A percentile compares a stretch with the other conserved stretches of the same genome.
These are phyloP conservation scores for Aspergillus neoniger DNA, from an alignment of 2,329 filamentous ascomycete genomes.

Conservation along the genomic window DNA sequence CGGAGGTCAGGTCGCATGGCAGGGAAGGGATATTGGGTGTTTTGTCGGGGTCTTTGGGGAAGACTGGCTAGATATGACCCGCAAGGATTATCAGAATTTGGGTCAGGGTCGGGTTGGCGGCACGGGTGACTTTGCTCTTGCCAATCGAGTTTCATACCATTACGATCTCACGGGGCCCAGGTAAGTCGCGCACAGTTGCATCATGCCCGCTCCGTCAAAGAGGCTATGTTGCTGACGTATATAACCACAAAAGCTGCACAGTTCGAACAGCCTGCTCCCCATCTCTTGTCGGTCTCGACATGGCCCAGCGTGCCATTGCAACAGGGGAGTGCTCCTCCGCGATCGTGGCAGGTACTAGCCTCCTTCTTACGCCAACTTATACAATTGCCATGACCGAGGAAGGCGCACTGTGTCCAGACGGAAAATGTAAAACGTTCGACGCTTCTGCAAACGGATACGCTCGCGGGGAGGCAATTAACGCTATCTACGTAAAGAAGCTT, in stretches of 20 bases:
- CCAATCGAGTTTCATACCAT: no score
- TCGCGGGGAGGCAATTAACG: constrained; percentile 34
- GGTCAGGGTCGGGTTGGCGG: no score
- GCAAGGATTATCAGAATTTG: no score
- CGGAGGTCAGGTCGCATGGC: constrained; percentile 25
- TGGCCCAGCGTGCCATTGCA: constrained; percentile 30
- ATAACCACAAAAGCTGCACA: constrained; percentile 35
- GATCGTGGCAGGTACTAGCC: constrained; percentile 35
- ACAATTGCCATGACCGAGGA: no score
- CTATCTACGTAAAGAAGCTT: constrained; percentile 32
- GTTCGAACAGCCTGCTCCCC: constrained; percentile 42
- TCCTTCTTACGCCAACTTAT: constrained; percentile 22
- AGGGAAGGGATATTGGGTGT: constrained; percentile 8
- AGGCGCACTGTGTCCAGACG: constrained; percentile 24
- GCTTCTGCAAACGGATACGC: constrained; percentile 33
- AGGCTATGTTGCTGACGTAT: constrained; percentile 31
- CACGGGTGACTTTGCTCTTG: no score
- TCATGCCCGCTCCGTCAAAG: constrained; percentile 16
- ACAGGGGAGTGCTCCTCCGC: constrained; percentile 29
- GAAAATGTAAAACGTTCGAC: constrained; percentile 28
- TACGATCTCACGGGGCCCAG: no score
- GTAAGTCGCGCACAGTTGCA: no score
- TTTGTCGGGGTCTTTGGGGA: constrained; percentile 11
- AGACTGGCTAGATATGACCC: constrained; percentile 11
- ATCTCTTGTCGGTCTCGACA: constrained; percentile 30